Evolutionary conservation across 2,329 filamentous ascomycete genomes (phyloP), one percentile per base, ranked within the genome.

Genomic region (Fusarium brachygibbosum): DNA sequence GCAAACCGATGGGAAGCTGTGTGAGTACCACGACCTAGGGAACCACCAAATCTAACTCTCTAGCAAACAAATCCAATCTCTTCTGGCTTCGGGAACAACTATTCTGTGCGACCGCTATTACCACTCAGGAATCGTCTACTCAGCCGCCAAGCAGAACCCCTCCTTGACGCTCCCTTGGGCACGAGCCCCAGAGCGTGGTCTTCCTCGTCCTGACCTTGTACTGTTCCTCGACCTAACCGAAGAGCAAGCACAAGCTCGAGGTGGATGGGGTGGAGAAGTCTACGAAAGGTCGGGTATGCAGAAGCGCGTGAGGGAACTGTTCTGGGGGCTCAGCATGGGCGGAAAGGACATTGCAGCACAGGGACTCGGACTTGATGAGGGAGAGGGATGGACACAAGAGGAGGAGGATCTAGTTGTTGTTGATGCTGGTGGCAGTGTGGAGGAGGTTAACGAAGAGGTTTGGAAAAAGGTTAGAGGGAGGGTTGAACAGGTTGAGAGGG

Each of bases 31-130:
- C 81, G 3, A 34, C 78, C 5, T 3, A 9, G 10, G 12, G 16
- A 6, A 14, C 14, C 14, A 44, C n/a, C 28, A 25, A 3, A 37
- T 37, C 66, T 72, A 23, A 66, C 52, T 16, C 1, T 37, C 6
- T 62, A 88, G 86, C 3, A 81, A 83, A 70, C 80, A 80, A 50
- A 90, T 90, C 45, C 76, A 82, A 19, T 58, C 79, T 2, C 82
- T 87, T 8, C 79, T 98, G 8, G 81, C 83, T 1, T 79, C 83
- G 2, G 94, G 95, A 11, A 90, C 85, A 21, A 96, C 89, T 0
- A 86, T 99, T 32, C 84, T 99, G 38, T 90, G 95, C 71, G 96
- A 99, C 79, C 90, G 96, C 48, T 99, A 98, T 82, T 97, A 97
- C 78, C 95, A 97, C 83, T 96, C 92, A 21, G 96, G 96, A 55